Evolutionary conservation across 345 rosid species (phyloP).

Genomic region (Populus davidiana): DNA sequence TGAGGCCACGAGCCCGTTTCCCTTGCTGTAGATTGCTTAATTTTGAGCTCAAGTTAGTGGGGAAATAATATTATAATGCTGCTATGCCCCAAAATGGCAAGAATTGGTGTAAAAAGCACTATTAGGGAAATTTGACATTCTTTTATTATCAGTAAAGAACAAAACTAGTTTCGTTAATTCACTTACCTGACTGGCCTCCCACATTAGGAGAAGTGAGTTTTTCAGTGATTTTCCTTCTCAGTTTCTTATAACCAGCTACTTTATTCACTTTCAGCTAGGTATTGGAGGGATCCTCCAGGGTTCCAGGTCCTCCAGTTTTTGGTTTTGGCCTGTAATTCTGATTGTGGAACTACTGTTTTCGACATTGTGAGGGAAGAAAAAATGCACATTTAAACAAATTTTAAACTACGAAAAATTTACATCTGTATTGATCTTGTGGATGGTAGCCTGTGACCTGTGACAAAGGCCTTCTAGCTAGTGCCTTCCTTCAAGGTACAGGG

Average conservation of each 20-base stretch:
- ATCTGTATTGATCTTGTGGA: constrained; percentile 5
- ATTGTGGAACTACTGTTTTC: not conserved
- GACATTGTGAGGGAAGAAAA: too few species aligned
- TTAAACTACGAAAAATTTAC: not conserved
- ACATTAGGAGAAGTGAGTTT: not conserved
- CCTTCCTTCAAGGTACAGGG: constrained; percentile 3
- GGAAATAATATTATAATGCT: not conserved
- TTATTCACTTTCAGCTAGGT: not conserved
- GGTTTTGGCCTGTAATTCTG: not conserved
- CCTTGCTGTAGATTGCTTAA: not conserved
- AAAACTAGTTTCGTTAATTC: not conserved
- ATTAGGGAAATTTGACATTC: not conserved
- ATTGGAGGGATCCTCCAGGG: not conserved
- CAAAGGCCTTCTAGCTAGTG: not conserved
- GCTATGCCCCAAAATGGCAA: not conserved
- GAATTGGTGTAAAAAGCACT: not conserved
- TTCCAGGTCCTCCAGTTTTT: not conserved
- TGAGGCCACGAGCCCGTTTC: not conserved
- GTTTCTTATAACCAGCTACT: not conserved
- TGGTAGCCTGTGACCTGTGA: constrained; percentile 13
- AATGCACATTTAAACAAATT: not conserved
- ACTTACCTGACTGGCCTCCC: not conserved
- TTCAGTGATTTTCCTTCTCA: not conserved
- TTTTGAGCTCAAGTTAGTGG: not conserved
- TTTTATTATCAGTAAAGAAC: not conserved